Evolutionary conservation across 2,329 filamentous ascomycete species (phyloP).

Genomic region (Sclerotinia subarctica): DNA sequence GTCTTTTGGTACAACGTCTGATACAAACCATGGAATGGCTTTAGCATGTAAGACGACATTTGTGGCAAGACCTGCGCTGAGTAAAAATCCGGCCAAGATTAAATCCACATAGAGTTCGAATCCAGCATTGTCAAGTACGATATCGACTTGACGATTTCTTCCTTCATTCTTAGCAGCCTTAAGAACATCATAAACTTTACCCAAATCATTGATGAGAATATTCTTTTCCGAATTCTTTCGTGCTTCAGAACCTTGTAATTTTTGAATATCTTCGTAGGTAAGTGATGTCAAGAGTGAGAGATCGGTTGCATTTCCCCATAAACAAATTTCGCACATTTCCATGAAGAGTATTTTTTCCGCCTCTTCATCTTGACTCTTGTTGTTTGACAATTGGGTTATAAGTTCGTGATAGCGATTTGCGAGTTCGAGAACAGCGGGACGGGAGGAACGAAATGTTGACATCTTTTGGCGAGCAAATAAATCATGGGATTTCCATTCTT

Average conservation of each 20-base stretch:
- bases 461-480: conserved; percentile 88
- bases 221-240: conserved; percentile 86
- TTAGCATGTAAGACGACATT: conserved; percentile 88
- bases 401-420: conserved; percentile 76
- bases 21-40: conserved; percentile 96
- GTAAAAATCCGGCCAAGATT: conserved; percentile 83
- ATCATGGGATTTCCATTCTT: conserved; percentile 86
- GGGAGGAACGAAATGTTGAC: conserved; percentile 86
- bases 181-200: conserved; percentile 65
- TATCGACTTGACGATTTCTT: conserved; percentile 78
- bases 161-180: conserved; percentile 60
- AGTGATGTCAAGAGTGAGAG: conserved; percentile 85
- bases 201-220: conserved; percentile 84
- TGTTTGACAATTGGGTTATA: conserved; percentile 60
- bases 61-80: conserved; percentile 81
- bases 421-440: conserved; percentile 79
- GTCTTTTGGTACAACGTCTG: conserved; percentile 84
- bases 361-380: conserved; percentile 46
- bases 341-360: conserved; percentile 77
- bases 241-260: conserved; percentile 84
- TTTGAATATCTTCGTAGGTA: conserved; percentile 94
- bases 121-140: conserved; percentile 94
- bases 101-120: conserved; percentile 97
- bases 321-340: conserved; percentile 94
- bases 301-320: conserved; percentile 97